phyloP scores from a whole-genome alignment of 169 alveolate species.

The Besnoitia besnoiti region DNA sequence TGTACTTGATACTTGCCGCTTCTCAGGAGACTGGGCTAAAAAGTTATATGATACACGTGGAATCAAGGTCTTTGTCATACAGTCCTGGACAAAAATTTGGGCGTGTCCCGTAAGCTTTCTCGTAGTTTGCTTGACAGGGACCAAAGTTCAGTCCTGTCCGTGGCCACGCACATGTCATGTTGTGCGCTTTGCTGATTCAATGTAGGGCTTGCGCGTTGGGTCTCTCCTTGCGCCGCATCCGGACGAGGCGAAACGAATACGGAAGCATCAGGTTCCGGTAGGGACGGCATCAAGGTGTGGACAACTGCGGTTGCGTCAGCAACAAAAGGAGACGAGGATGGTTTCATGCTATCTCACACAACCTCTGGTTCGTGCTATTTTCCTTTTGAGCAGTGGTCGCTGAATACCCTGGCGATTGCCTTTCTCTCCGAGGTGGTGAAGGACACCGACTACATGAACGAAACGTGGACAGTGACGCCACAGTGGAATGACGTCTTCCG shows the following conservation, averaged over 20 bases:
- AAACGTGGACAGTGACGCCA: constrained; percentile 50
- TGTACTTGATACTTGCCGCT: background rate
- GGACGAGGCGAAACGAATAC: constrained; percentile 37
- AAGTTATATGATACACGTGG: constrained; percentile 13
- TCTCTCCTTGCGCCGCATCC: constrained; percentile 56
- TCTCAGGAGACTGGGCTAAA: constrained; percentile 28
- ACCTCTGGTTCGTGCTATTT: background rate
- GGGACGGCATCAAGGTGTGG: background rate
- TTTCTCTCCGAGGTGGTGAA: constrained; percentile 37
- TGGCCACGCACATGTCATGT: background rate
- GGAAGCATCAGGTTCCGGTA: constrained; percentile 61
- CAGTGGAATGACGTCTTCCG: constrained; percentile 37
- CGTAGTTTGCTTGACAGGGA: background rate
- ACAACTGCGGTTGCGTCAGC: background rate
- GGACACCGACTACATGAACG: constrained; percentile 36
- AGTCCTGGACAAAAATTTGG: constrained; percentile 70
- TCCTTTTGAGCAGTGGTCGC: constrained; percentile 41
- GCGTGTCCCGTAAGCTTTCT: constrained; percentile 57
- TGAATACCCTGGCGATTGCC: constrained; percentile 32
- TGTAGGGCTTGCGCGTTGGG: constrained; percentile 57
- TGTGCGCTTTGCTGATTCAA: background rate
- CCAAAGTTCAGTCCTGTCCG: background rate
- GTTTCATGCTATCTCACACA: background rate
- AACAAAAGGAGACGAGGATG: background rate
- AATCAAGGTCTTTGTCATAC: constrained; percentile 45